These are phyloP conservation scores for Myrica gale DNA, from an alignment of 306 rosid genomes.

Conservation along the genomic window DNA sequence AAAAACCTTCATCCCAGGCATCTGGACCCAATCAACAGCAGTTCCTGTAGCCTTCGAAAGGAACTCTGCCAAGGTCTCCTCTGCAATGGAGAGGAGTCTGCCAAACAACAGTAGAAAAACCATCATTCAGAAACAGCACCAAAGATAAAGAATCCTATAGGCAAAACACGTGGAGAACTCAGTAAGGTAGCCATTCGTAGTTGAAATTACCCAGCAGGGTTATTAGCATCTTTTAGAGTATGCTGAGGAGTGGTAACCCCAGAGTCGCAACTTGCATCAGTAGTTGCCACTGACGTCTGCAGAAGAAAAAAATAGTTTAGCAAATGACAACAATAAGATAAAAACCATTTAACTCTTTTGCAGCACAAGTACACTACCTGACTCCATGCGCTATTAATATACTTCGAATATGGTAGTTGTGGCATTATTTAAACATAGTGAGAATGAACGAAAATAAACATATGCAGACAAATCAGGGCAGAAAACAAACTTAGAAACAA, in stretches of 20 bases:
- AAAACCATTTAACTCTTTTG: not conserved
- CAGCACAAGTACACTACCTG: slow-evolving; percentile 7
- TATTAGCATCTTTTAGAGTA: slow-evolving; percentile 78
- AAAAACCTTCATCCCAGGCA: slow-evolving; percentile 99
- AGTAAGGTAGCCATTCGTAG: slow-evolving; percentile 20
- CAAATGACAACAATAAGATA: slow-evolving; percentile 10
- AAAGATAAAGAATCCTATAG: not conserved
- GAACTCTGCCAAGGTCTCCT: slow-evolving; percentile 99
- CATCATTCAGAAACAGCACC: slow-evolving; percentile 8
- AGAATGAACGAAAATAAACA: not conserved
- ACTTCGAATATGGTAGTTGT: not conserved
- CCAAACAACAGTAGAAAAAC: slow-evolving; percentile 18
- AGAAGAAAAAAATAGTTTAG: slow-evolving; percentile 6
- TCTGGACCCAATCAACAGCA: slow-evolving; percentile 99
- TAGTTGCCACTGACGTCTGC: slow-evolving; percentile 74
- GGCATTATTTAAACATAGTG: not conserved
- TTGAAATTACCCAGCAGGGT: slow-evolving; percentile 90
- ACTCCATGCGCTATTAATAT: slow-evolving; percentile 5
- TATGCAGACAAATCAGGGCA: not conserved
- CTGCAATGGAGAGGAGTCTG: slow-evolving; percentile 98
- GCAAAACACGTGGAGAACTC: not conserved
- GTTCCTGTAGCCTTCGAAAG: slow-evolving; percentile 99
- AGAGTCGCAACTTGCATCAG: slow-evolving; percentile 93
- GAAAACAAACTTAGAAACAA: not conserved
- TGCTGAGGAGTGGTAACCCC: slow-evolving; percentile 82